Percentiles rank a stretch among this genome's conserved stretches.
Evolutionary conservation across 164 flowering plant species (phyloP).

Genomic region (Nymphaea thermarum): DNA sequence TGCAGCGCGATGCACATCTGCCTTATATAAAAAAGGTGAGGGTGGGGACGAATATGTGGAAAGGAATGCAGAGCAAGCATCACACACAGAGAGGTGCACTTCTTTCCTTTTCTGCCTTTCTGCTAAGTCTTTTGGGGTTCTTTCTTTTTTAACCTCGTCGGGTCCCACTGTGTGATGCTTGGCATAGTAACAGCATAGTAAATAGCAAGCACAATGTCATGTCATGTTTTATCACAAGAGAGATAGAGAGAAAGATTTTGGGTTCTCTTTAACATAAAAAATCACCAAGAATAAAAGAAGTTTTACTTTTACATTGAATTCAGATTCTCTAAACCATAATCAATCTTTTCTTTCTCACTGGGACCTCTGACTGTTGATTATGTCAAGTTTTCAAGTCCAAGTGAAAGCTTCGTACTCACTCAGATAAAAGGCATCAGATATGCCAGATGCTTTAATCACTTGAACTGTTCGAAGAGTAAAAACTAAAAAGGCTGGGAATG

Average conservation of each 20-base stretch:
- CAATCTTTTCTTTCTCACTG: too few species aligned
- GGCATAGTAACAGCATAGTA: conserved; percentile 21
- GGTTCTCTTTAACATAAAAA: background rate
- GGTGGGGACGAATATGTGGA: conserved; percentile 7
- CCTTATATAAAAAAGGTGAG: conserved; percentile 10
- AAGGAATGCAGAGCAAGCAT: conserved; percentile 4
- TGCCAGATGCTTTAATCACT: background rate
- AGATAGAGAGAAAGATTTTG: background rate
- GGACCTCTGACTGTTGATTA: background rate
- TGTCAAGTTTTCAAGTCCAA: background rate
- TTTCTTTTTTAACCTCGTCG: conserved; percentile 7
- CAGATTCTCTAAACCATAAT: background rate
- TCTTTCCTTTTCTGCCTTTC: background rate
- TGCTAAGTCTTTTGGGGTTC: background rate
- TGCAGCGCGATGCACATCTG: conserved; percentile 3
- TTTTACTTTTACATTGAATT: background rate
- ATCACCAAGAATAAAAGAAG: background rate
- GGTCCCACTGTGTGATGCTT: conserved; percentile 30
- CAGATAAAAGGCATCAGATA: background rate
- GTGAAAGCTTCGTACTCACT: background rate
- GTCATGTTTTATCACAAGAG: background rate
- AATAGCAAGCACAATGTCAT: background rate
- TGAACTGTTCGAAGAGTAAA: background rate
- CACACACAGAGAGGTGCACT: conserved; percentile 4
- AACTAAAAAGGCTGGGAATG: background rate